Base-by-base conservation (phyloP, 108 stramenopile species). In the Conticribra guillardii region DNA sequence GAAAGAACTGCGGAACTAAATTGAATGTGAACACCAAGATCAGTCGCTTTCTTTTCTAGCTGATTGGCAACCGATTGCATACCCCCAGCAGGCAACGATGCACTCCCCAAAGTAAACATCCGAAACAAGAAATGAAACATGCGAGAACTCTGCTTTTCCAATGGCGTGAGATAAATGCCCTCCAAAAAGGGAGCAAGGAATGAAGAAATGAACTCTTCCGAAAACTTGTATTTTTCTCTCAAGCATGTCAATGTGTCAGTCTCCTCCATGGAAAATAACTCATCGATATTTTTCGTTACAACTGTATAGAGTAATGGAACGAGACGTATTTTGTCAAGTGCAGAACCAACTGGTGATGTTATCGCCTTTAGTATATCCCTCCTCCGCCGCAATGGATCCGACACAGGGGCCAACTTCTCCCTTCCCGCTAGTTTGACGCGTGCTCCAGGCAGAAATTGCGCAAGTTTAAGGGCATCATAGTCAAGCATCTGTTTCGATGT, bases 71-170 rank as follows among this genome's bases (percentile, higher is more conserved):
- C 89, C 15, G 82, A 71, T 49, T 76, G 78, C 84, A 96, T 96
- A 0, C 94, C 94, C 1, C 84, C 87, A 15, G 27, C 45, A 2
- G 94, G 94, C 37, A 96, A 64, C 19, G 85, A 81, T 0, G 85
- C 90, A 46, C 79, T 73, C 14, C 94, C 91, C 31, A 87, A 74
- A 16, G 88, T 81, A 66, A 91, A 91, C 91, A 92, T 92, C 70
- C 91, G 91, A 65, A 96, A 86, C 0, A 96, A 76, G 63, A 93
- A 96, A 58, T 85, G 84, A 76, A 96, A 91, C 94, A 96, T 96
- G 14, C 89, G 72, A 15, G 89, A 90, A 7, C 85, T 87, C 71
- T 93, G 90, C 52, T 89, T 60, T 8, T 79, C 62, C 24, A 96
- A 73, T 2, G 87, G 81, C 1, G 87, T 73, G 23, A 96, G 73